Percentiles rank a stretch among this genome's conserved stretches.
These are phyloP conservation scores for Tagetes erecta DNA, from an alignment of 129 eudicot species.

Conservation along the genomic window DNA sequence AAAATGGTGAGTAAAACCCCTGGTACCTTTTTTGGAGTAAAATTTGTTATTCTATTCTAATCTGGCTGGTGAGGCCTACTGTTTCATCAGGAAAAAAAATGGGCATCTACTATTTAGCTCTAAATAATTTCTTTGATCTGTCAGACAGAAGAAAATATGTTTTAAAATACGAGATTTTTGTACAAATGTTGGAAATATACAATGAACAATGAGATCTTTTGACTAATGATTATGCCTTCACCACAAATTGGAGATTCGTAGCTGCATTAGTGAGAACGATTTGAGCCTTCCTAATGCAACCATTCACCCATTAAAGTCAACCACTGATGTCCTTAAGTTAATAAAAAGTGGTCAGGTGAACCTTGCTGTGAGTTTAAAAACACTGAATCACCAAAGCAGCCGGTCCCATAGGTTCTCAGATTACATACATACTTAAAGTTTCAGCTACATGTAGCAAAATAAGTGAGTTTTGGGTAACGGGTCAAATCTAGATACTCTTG, in stretches of 20 bases:
- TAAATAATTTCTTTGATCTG: slow-evolving; percentile 69
- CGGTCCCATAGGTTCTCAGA: slow-evolving; percentile 73
- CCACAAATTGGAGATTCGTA: slow-evolving; percentile 55
- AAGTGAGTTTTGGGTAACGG: not conserved
- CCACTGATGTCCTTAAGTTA: slow-evolving; percentile 57
- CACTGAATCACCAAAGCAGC: slow-evolving; percentile 60
- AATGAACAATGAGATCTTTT: slow-evolving; percentile 90
- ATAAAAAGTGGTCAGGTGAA: slow-evolving; percentile 75
- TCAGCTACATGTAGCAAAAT: too few species aligned
- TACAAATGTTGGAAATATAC: slow-evolving; percentile 90
- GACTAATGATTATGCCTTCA: slow-evolving; percentile 51
- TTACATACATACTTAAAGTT: not conserved
- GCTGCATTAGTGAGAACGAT: slow-evolving; percentile 47
- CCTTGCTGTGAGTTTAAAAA: slow-evolving; percentile 65
- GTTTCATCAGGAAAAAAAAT: slow-evolving; percentile 53
- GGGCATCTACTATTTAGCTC: slow-evolving; percentile 81
- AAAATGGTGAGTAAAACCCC: slow-evolving; percentile 61
- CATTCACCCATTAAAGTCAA: slow-evolving; percentile 57
- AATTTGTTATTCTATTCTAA: not conserved
- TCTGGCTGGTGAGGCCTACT: slow-evolving; percentile 47
- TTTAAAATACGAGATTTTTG: slow-evolving; percentile 57
- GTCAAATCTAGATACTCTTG: not conserved
- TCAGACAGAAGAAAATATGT: slow-evolving; percentile 57
- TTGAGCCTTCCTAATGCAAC: slow-evolving; percentile 68
- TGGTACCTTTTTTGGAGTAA: not conserved